phyloP scores from a whole-genome alignment of 2,329 filamentous ascomycete genomes.

The Verruconis gallopava region DNA sequence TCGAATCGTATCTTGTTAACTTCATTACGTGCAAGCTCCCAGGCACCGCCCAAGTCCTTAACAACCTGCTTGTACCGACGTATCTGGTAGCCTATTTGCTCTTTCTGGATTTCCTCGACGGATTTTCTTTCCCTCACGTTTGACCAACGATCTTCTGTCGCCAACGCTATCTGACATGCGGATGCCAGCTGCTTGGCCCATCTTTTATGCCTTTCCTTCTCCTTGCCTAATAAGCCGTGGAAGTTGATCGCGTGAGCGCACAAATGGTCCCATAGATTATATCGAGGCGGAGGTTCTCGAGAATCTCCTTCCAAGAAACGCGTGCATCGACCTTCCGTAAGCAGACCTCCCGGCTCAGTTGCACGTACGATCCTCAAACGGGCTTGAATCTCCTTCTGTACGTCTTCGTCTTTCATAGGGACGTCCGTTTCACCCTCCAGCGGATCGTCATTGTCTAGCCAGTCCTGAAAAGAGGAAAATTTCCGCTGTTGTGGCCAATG shows the following conservation, averaged over 20 bases:
- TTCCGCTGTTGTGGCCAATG: constrained; percentile 34
- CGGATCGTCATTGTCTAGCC: constrained; percentile 44
- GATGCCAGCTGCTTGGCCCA: constrained; percentile 68
- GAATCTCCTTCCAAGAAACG: constrained; percentile 59
- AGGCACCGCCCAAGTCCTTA: constrained; percentile 48
- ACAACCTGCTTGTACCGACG: constrained; percentile 60
- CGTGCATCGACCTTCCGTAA: constrained; percentile 58
- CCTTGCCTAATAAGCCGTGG: constrained; percentile 62
- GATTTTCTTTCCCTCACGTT: constrained; percentile 49
- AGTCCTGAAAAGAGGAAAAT: constrained; percentile 46
- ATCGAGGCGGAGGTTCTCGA: constrained; percentile 65
- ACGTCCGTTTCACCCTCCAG: constrained; percentile 30
- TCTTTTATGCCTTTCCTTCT: constrained; percentile 65
- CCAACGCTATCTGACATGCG: constrained; percentile 37
- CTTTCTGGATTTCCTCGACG: constrained; percentile 66
- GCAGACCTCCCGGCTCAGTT: constrained; percentile 58
- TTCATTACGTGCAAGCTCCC: constrained; percentile 44
- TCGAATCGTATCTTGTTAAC: constrained; percentile 43
- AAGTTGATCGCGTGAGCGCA: constrained; percentile 69
- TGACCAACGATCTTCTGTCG: constrained; percentile 58
- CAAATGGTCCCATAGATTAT: constrained; percentile 78
- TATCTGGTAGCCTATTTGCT: constrained; percentile 56
- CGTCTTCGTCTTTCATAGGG: constrained; percentile 20
- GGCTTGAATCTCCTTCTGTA: constrained; percentile 50
- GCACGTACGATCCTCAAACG: constrained; percentile 60